Conservation (phyloP, 2,329 filamentous ascomycete genomes). For the Penicillium sp. region DNA sequence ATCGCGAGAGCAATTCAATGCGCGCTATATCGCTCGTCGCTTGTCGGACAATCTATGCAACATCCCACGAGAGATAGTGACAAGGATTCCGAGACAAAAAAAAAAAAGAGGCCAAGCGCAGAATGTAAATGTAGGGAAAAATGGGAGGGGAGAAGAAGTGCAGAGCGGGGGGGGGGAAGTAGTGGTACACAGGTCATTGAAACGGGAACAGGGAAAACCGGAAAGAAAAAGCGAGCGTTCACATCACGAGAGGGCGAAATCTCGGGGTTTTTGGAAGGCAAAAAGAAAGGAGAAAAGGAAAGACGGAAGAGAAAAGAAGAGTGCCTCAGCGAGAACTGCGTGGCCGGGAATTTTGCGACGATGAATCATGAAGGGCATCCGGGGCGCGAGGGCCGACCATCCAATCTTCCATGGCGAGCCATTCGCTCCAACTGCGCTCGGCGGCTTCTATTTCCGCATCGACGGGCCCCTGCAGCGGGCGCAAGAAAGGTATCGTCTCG, state of each 20-base stretch:
- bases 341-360: constrained; percentile 30
- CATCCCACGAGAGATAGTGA: no score
- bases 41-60: no score
- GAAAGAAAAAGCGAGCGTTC: neutral
- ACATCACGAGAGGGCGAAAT: no score
- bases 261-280: neutral
- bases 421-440: constrained; percentile 84
- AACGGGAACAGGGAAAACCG: no score
- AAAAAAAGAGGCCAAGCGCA: no score
- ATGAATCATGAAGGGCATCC: constrained; percentile 36
- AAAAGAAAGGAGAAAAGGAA: neutral
- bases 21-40: no score
- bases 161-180: no score
- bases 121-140: no score
- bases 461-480: constrained; percentile 68
- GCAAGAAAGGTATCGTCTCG: constrained; percentile 81
- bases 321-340: constrained; percentile 26
- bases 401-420: constrained; percentile 97
- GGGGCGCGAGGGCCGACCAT: constrained; percentile 83
- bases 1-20: no score
- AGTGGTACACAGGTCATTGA: no score
- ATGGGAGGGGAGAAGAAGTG: no score
- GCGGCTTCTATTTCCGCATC: constrained; percentile 76
- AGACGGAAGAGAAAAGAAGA: neutral
- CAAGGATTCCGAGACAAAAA: no score